Evolutionary conservation across 192 early-diverging fungal species (phyloP).

Genomic region (Pecoramyces ruminantium): DNA sequence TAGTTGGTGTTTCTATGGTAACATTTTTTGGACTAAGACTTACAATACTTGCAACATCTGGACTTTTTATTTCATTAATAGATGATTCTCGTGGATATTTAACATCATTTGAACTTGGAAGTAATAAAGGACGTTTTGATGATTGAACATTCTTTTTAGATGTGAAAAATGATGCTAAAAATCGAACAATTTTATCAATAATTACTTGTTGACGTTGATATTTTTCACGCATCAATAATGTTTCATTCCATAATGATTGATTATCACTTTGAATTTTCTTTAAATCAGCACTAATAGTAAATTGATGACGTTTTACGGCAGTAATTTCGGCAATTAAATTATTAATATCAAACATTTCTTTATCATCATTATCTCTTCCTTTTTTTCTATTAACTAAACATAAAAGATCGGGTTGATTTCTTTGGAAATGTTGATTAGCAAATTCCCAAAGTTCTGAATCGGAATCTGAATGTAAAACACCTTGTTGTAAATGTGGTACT

Average conservation of each 20-base stretch:
- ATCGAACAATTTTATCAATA: slow-evolving; percentile 84
- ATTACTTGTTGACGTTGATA: slow-evolving; percentile 76
- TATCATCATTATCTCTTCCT: slow-evolving; percentile 13
- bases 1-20: background rate
- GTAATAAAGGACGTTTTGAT: background rate
- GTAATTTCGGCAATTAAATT: slow-evolving; percentile 58
- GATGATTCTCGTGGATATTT: background rate
- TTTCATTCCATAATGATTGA: slow-evolving; percentile 76
- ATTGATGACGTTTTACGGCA: slow-evolving; percentile 76
- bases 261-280: slow-evolving; percentile 77
- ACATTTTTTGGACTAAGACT: background rate
- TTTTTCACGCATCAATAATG: slow-evolving; percentile 47
- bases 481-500: slow-evolving; percentile 81
- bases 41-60: background rate
- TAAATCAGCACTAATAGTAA: slow-evolving; percentile 71
- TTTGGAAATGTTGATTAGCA: slow-evolving; percentile 73
- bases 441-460: slow-evolving; percentile 84
- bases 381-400: slow-evolving; percentile 77
- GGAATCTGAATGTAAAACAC: slow-evolving; percentile 57
- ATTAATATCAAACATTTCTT: slow-evolving; percentile 25
- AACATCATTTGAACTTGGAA: background rate
- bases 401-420: slow-evolving; percentile 75
- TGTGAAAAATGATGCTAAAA: slow-evolving; percentile 74
- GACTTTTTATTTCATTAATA: background rate
- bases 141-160: slow-evolving; percentile 14